phyloP scores from a whole-genome alignment of 2,329 filamentous ascomycete species.

The Mycosphaerella sp. region DNA sequence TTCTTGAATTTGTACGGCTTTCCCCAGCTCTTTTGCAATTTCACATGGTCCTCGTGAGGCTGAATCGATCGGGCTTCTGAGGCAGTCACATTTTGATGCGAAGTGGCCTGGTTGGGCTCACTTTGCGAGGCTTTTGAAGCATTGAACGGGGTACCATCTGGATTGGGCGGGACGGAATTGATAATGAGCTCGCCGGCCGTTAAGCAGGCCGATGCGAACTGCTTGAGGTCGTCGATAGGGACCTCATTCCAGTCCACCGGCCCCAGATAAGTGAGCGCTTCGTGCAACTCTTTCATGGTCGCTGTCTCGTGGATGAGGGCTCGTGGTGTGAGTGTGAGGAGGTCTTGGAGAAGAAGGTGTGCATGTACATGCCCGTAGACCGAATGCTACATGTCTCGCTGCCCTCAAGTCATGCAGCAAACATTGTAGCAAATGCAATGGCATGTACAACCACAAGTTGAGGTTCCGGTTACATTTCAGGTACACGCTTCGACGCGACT shows the following conservation, averaged over 20 bases:
- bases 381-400: background rate
- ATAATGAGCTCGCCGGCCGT: conserved; percentile 62
- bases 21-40: conserved; percentile 74
- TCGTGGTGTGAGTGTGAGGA: background rate
- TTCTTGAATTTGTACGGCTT: conserved; percentile 70
- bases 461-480: background rate
- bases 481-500: background rate
- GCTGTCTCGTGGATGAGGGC: background rate
- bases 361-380: background rate
- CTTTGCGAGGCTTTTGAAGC: conserved; percentile 52
- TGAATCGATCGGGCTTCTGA: conserved; percentile 47
- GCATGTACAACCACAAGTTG: background rate
- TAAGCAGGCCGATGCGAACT: conserved; percentile 40
- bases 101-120: conserved; percentile 48
- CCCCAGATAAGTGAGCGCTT: conserved; percentile 41
- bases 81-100: conserved; percentile 48
- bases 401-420: background rate
- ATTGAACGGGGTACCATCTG: conserved; percentile 42
- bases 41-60: conserved; percentile 48
- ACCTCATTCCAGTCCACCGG: conserved; percentile 43
- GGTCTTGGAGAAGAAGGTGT: background rate
- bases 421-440: too few species aligned
- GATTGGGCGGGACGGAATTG: conserved; percentile 65
- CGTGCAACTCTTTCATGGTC: conserved; percentile 40
- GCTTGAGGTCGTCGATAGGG: conserved; percentile 37